These are phyloP conservation scores for Pyricularia sp. DNA, from an alignment of 2,329 filamentous ascomycete genomes.

Conservation along the genomic window DNA sequence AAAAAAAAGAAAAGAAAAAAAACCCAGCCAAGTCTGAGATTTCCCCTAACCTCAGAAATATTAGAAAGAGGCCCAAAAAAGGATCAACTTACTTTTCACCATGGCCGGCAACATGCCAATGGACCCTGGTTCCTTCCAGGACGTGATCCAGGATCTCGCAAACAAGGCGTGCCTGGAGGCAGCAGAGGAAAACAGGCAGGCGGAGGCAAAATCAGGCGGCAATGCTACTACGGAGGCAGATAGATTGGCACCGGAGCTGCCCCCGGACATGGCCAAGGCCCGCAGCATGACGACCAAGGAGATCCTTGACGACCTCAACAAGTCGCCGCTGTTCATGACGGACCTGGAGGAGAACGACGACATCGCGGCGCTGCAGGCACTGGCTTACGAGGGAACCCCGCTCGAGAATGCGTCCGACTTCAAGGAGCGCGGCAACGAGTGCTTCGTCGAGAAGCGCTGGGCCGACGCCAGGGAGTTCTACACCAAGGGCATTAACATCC, in stretches of 20 bases:
- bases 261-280: slow-evolving; percentile 30
- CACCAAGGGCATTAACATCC: slow-evolving; percentile 68
- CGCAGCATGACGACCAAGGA: slow-evolving; percentile 43
- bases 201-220: neutral
- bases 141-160: slow-evolving; percentile 11
- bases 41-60: neutral
- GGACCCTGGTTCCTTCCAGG: slow-evolving; percentile 8
- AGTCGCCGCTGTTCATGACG: slow-evolving; percentile 89
- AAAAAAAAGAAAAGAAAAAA: neutral
- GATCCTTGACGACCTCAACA: slow-evolving; percentile 46
- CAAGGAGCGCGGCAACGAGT: slow-evolving; percentile 87
- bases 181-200: neutral
- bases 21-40: neutral
- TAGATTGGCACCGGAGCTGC: slow-evolving; percentile 29
- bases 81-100: neutral
- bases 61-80: neutral
- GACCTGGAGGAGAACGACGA: slow-evolving; percentile 77
- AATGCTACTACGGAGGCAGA: slow-evolving; percentile 3
- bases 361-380: slow-evolving; percentile 77
- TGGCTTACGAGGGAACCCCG: slow-evolving; percentile 88
- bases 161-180: neutral
- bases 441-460: slow-evolving; percentile 65
- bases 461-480: slow-evolving; percentile 87
- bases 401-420: slow-evolving; percentile 77
- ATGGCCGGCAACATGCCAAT: neutral